phyloP scores from a whole-genome alignment of 1,284 basidiomycete genomes.

The Mycena citricolor region DNA sequence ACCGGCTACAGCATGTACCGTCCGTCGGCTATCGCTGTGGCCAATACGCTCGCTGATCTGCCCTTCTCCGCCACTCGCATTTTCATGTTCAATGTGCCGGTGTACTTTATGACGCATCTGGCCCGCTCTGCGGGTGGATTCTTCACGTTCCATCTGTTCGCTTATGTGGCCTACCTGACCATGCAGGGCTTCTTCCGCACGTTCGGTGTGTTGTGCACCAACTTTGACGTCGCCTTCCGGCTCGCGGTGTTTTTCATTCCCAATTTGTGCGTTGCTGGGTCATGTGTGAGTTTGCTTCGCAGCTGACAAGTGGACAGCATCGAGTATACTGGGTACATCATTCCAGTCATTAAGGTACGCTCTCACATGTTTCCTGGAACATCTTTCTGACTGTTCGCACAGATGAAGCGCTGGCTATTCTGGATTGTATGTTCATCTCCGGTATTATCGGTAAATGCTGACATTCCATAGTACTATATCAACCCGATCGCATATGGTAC shows the following conservation, averaged over 20 bases:
- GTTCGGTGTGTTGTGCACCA: conserved; percentile 62
- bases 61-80: conserved; percentile 70
- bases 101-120: conserved; percentile 76
- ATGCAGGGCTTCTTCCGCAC: conserved; percentile 80
- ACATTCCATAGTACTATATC: conserved; percentile 64
- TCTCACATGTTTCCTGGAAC: too few species aligned
- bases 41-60: conserved; percentile 75
- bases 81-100: conserved; percentile 65
- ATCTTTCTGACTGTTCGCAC: too few species aligned
- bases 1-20: conserved; percentile 82
- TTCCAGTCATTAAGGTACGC: conserved; percentile 67
- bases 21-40: conserved; percentile 70
- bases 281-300: neutral
- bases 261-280: conserved; percentile 52
- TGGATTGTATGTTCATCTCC: conserved; percentile 62
- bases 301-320: conserved; percentile 30
- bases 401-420: conserved; percentile 89
- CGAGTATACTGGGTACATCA: conserved; percentile 70
- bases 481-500: conserved; percentile 77
- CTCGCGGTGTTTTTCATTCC: conserved; percentile 61
- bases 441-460: conserved; percentile 3
- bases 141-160: conserved; percentile 71
- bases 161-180: conserved; percentile 56
- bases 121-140: conserved; percentile 63
- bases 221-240: conserved; percentile 66